phyloP scores from a whole-genome alignment of 139 green algal genomes.

The Chlorella sp. region DNA sequence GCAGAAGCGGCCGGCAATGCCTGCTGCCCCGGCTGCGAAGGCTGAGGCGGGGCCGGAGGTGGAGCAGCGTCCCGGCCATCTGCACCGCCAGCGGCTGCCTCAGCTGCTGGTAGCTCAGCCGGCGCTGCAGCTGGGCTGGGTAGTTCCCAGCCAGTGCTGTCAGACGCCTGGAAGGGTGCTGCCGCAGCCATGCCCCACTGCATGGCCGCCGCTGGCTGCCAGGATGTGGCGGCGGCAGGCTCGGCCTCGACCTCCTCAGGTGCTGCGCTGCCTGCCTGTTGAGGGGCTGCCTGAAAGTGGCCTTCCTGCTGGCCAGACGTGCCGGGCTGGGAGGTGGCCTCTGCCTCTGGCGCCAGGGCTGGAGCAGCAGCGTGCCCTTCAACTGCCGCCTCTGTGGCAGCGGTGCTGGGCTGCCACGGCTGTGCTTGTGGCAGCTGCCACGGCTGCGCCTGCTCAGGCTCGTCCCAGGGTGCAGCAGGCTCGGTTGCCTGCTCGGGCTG shows the following conservation, averaged over 20 bases:
- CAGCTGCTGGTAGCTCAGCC: neutral
- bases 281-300: no score
- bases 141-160: neutral
- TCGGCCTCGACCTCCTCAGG: no score
- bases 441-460: neutral
- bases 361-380: neutral
- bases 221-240: no score
- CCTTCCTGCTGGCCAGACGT: no score
- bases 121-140: neutral
- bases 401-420: neutral
- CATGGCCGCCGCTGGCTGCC: neutral
- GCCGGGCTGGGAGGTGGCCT: no score
- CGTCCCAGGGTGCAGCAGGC: no score
- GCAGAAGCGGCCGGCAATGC: neutral
- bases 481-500: neutral
- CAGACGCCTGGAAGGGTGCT: neutral
- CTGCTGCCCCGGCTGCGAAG: neutral
- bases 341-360: neutral
- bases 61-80: neutral
- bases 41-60: neutral
- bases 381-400: neutral
- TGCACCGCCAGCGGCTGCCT: neutral
- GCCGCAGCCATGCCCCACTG: neutral
- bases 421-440: neutral
- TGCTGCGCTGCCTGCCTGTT: no score